Base-by-base conservation (phyloP, 495 filamentous ascomycete species). In the Hypomontagnella submonticulosa region DNA sequence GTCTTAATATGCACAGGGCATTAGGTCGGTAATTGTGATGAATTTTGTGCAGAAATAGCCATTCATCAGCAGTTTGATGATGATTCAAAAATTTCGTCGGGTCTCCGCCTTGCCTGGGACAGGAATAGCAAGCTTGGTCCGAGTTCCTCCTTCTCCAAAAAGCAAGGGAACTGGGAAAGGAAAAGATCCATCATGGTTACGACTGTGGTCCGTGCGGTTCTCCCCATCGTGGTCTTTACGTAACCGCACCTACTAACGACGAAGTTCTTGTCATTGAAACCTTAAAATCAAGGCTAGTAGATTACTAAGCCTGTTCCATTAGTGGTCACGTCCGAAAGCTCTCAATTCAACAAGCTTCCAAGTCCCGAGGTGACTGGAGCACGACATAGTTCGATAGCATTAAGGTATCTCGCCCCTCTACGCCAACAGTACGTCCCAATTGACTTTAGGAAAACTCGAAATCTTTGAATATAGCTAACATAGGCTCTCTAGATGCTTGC, bases 1-100 rank as follows among this genome's bases (percentile, higher is more conserved):
- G 70, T 91, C 84, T 91, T 81, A 80, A 78, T 85, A 84, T 85
- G 83, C 82, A 80, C 78, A 80, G 76, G 68, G 60, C 58, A 71
- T 75, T 74, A 59, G 70, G 69, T 68, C 70, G 77, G 63, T 59
- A 67, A 70, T 70, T 74, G 74, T 75, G 67, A 76, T 79, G 73
- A 50, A 75, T 73, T 76, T 70, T 70, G 73, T 71, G 54, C 48
- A 16, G 66, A 65, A 79, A 76, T 71, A 51, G 38, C 30, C 59
- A 34, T 67, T 81, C 71, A 71, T 76, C 76, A 75, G 80, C 78
- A 69, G 71, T 80, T 81, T 80, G 77, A 75, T 74, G 72, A 70
- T 74, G 72, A 67, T 74, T 70, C 69, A 72, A 74, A 74, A 74
- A 73, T 74, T 72, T 73, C 67, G 41, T 70, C 61, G 71, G 60